phyloP scores from a whole-genome alignment of 768 basidiomycete genomes.

The Tylopilus subfusipes region DNA sequence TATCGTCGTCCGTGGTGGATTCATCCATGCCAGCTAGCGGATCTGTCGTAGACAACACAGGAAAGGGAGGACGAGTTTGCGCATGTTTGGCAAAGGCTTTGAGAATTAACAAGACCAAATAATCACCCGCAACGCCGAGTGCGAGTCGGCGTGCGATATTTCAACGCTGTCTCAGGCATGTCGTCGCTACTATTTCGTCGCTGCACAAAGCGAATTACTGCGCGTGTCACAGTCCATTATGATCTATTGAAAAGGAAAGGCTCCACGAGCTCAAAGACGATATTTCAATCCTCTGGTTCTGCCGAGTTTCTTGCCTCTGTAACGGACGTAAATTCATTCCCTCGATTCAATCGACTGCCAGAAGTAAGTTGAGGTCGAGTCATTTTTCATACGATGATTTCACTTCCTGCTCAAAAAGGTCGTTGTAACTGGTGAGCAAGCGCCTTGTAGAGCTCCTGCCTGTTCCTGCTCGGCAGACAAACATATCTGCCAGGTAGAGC shows the following conservation, averaged over 20 bases:
- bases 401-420: constrained; percentile 14
- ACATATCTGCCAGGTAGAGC: constrained; percentile 53
- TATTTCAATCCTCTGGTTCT: constrained; percentile 24
- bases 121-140: not conserved
- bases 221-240: not conserved
- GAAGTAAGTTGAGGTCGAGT: constrained; percentile 26
- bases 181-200: constrained; percentile 4
- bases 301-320: constrained; percentile 29
- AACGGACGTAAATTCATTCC: constrained; percentile 16
- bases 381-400: not conserved
- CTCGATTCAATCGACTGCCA: constrained; percentile 18
- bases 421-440: constrained; percentile 25
- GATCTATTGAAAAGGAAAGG: constrained; percentile 2
- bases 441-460: not conserved
- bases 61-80: constrained; percentile 15
- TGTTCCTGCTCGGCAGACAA: not conserved
- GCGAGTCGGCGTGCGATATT: too few relatives aligned
- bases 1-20: constrained; percentile 54
- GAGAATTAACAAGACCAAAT: constrained; percentile 24
- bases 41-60: constrained; percentile 12
- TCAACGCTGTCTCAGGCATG: constrained; percentile 4
- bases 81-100: constrained; percentile 23
- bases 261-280: constrained; percentile 11
- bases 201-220: not conserved
- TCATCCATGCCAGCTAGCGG: constrained; percentile 36